Evolutionary conservation across 164 flowering plant genomes (phyloP).

Genomic region (Vitis rotundifolia): DNA sequence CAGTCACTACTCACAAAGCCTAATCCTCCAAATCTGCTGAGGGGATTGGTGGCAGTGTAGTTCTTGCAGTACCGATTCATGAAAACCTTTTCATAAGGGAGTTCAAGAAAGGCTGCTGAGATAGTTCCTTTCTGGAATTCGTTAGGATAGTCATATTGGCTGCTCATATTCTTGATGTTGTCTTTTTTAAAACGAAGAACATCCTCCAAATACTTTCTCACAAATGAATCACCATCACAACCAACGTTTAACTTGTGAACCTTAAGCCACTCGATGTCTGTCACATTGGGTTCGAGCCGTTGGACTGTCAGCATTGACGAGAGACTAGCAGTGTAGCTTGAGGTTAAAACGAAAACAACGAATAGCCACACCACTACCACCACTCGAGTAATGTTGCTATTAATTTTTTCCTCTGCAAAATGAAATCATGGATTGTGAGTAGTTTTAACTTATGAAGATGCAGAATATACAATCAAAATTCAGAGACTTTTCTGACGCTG

Average conservation of each 20-base stretch:
- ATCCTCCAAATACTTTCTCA: slow-evolving; percentile 25
- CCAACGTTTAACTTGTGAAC: slow-evolving; percentile 31
- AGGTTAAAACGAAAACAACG: slow-evolving; percentile 36
- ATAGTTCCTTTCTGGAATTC: slow-evolving; percentile 25
- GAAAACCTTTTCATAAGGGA: slow-evolving; percentile 34
- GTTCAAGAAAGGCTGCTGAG: slow-evolving; percentile 39
- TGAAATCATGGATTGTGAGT: background rate
- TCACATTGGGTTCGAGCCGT: slow-evolving; percentile 32
- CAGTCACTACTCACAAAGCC: too few species aligned
- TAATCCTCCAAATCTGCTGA: too few species aligned
- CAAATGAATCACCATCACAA: slow-evolving; percentile 48
- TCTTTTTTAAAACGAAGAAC: slow-evolving; percentile 24
- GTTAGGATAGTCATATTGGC: slow-evolving; percentile 15
- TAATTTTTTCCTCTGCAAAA: slow-evolving; percentile 40
- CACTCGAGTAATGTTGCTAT: slow-evolving; percentile 37
- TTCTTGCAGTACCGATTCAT: slow-evolving; percentile 27
- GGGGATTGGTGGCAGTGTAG: slow-evolving; percentile 16
- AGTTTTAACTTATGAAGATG: background rate
- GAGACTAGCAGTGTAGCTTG: slow-evolving; percentile 60
- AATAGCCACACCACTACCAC: slow-evolving; percentile 55
- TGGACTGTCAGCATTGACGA: slow-evolving; percentile 56
- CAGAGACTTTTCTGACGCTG: too few species aligned
- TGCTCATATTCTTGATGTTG: slow-evolving; percentile 25
- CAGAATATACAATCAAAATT: too few species aligned
- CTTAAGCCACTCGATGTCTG: slow-evolving; percentile 26